Evolutionary conservation across 2,329 filamentous ascomycete genomes (phyloP).

Genomic region (Curvularia sp.): DNA sequence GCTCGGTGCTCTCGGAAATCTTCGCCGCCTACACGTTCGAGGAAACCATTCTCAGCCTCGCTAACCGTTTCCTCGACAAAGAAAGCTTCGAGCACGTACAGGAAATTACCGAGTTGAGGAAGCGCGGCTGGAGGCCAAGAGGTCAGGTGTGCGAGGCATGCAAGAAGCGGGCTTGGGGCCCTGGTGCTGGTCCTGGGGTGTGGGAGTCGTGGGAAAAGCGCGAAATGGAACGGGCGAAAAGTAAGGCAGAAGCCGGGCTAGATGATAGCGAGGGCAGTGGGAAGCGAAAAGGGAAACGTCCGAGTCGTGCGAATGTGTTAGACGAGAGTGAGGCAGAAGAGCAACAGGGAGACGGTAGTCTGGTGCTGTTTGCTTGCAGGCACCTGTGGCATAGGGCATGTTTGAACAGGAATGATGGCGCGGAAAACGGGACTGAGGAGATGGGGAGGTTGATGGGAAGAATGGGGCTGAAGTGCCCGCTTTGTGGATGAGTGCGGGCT

Average conservation of each 20-base stretch:
- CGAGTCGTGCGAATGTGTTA: conserved; percentile 16
- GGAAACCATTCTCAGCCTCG: conserved; percentile 82
- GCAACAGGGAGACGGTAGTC: conserved; percentile 9
- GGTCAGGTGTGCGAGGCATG: conserved; percentile 90
- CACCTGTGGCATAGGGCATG: conserved; percentile 51
- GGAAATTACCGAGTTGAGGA: conserved; percentile 74
- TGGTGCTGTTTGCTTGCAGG: conserved; percentile 52
- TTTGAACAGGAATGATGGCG: conserved; percentile 30
- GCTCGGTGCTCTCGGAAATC: conserved; percentile 83
- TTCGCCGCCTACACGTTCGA: conserved; percentile 97
- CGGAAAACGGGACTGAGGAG: conserved; percentile 2
- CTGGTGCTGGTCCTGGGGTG: conserved; percentile 76
- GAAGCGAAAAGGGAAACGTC: conserved; percentile 51
- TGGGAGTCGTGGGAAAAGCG: conserved; percentile 82
- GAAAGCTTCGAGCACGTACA: conserved; percentile 86
- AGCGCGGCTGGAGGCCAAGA: conserved; percentile 86
- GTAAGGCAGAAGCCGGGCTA: conserved; percentile 56
- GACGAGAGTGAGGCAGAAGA: conserved; percentile 10
- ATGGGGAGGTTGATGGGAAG: conserved; percentile 14
- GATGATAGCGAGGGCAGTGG: conserved; percentile 46
- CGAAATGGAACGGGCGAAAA: conserved; percentile 46
- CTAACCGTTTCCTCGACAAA: conserved; percentile 84
- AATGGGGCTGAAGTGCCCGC: conserved; percentile 31
- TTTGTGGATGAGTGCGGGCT: conserved; percentile 27
- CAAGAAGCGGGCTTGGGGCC: conserved; percentile 83